phyloP scores from a whole-genome alignment of 192 early-diverging fungal genomes.

The Coemansia sp. region DNA sequence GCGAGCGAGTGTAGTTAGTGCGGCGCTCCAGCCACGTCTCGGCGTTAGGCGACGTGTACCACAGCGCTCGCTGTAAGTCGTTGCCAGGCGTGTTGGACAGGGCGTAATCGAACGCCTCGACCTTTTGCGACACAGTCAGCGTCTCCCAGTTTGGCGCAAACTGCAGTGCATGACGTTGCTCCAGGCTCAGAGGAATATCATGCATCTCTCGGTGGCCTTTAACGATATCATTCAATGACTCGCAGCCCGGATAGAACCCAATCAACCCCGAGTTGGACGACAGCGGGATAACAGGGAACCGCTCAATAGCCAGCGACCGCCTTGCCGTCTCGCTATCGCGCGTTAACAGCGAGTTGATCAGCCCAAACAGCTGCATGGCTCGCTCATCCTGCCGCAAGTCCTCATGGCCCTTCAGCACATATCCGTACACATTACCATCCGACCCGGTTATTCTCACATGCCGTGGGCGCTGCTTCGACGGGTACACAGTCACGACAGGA shows the following conservation, averaged over 20 bases:
- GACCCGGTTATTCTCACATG: slow-evolving; percentile 79
- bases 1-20: slow-evolving; percentile 92
- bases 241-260: slow-evolving; percentile 89
- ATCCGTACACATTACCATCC: slow-evolving; percentile 89
- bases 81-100: slow-evolving; percentile 87
- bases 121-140: slow-evolving; percentile 82
- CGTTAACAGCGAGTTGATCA: slow-evolving; percentile 88
- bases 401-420: slow-evolving; percentile 93
- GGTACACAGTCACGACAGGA: slow-evolving; percentile 77
- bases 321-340: slow-evolving; percentile 87
- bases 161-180: slow-evolving; percentile 81
- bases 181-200: slow-evolving; percentile 82
- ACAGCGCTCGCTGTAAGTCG: slow-evolving; percentile 90
- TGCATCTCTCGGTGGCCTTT: slow-evolving; percentile 81
- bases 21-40: slow-evolving; percentile 95
- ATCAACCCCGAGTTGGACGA: slow-evolving; percentile 95
- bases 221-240: slow-evolving; percentile 86
- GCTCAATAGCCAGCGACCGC: slow-evolving; percentile 86
- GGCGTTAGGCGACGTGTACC: slow-evolving; percentile 94
- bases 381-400: slow-evolving; percentile 97
- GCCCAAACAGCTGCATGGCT: slow-evolving; percentile 97
- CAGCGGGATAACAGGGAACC: slow-evolving; percentile 89
- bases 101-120: slow-evolving; percentile 95
- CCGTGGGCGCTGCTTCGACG: slow-evolving; percentile 91
- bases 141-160: slow-evolving; percentile 93